A percentile compares a stretch with the other conserved stretches of the same genome.
These are phyloP conservation scores for Leccinum broughii DNA, from an alignment of 768 basidiomycete species.

Conservation along the genomic window DNA sequence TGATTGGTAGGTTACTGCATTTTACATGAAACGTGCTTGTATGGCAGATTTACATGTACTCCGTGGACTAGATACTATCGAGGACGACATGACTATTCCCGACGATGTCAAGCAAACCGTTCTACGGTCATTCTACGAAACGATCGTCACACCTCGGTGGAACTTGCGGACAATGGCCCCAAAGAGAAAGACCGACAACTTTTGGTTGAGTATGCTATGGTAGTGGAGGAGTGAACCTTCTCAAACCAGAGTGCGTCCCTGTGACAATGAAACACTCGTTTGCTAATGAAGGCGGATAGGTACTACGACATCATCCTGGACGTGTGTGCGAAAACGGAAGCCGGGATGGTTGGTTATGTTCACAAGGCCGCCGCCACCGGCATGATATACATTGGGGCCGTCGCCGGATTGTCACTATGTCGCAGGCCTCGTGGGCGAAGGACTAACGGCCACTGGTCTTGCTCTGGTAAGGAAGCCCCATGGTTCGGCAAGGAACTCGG, in stretches of 20 bases:
- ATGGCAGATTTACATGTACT: slow-evolving; percentile 87
- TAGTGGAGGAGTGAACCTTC: slow-evolving; percentile 77
- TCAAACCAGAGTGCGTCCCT: slow-evolving; percentile 55
- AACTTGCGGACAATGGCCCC: slow-evolving; percentile 75
- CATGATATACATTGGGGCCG: slow-evolving; percentile 28
- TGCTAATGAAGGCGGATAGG: slow-evolving; percentile 20
- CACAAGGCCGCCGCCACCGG: slow-evolving; percentile 59
- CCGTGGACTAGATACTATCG: slow-evolving; percentile 93
- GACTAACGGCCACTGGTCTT: slow-evolving; percentile 74
- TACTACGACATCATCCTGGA: slow-evolving; percentile 81
- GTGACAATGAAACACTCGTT: too few relatives aligned
- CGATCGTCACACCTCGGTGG: slow-evolving; percentile 84
- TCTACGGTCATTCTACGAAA: slow-evolving; percentile 77
- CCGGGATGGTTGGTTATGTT: slow-evolving; percentile 94
- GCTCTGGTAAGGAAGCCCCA: slow-evolving; percentile 75
- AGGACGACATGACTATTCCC: slow-evolving; percentile 96
- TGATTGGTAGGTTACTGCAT: not conserved
- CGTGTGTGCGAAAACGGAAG: slow-evolving; percentile 83
- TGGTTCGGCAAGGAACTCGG: slow-evolving; percentile 81
- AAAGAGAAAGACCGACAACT: slow-evolving; percentile 87
- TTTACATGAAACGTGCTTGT: not conserved
- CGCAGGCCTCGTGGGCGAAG: slow-evolving; percentile 61
- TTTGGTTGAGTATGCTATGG: slow-evolving; percentile 76
- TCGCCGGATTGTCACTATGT: slow-evolving; percentile 97
- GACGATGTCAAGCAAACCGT: slow-evolving; percentile 84